Percentiles rank a stretch among this genome's conserved stretches.
These are phyloP conservation scores for Backusella parvicylindrica DNA, from an alignment of 192 early-diverging fungal genomes.

Conservation along the genomic window DNA sequence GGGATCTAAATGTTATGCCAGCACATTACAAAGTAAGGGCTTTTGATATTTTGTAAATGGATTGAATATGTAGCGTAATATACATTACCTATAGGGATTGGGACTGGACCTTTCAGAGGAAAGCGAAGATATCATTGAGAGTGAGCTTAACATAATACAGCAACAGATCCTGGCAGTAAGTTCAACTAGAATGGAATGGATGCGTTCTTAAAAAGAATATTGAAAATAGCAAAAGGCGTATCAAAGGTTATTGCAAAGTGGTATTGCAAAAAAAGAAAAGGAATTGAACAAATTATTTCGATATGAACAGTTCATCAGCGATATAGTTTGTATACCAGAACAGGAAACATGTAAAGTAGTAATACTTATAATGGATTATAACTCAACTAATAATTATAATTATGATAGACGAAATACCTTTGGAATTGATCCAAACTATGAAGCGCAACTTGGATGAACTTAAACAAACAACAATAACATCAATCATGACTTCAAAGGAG, in stretches of 20 bases:
- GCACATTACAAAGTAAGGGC: neutral
- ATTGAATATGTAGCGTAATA: too few species aligned
- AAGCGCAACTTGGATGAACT: neutral
- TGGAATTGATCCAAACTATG: neutral
- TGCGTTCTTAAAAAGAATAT: neutral
- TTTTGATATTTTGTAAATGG: neutral
- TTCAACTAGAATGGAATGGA: neutral
- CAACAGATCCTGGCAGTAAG: neutral
- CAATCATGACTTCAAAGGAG: neutral
- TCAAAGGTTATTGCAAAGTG: neutral
- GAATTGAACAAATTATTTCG: neutral
- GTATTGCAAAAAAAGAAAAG: neutral
- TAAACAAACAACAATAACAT: neutral
- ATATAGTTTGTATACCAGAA: neutral
- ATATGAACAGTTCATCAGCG: neutral
- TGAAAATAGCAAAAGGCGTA: neutral
- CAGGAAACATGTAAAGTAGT: neutral
- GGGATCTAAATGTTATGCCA: neutral
- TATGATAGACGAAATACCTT: neutral
- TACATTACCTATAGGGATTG: neutral
- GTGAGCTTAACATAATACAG: neutral
- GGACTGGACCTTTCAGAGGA: neutral
- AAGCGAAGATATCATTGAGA: neutral
- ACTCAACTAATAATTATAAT: neutral
- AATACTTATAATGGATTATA: neutral